phyloP scores from a whole-genome alignment of 495 filamentous ascomycete genomes.

The Aspergillus funiculosus region DNA sequence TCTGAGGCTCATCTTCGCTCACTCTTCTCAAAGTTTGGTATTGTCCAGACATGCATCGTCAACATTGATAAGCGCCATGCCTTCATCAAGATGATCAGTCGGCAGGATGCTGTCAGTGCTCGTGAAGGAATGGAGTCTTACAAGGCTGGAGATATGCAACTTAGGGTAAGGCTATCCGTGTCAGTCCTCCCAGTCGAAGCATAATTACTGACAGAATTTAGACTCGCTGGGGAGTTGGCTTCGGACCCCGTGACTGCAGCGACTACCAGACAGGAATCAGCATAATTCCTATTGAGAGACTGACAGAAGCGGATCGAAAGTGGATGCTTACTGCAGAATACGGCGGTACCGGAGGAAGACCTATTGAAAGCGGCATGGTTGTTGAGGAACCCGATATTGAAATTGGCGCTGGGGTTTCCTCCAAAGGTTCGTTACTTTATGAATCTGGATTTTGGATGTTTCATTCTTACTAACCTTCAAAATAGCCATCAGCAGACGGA shows the following conservation, averaged over 20 bases:
- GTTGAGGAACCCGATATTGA: constrained; percentile 98
- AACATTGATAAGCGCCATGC: constrained; percentile 96
- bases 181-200: neutral
- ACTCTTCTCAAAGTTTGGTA: constrained; percentile 72
- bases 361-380: constrained; percentile 75
- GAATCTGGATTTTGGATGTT: neutral
- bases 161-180: constrained; percentile 57
- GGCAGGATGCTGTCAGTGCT: constrained; percentile 74
- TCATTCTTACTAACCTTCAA: neutral
- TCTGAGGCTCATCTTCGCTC: constrained; percentile 73
- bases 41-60: constrained; percentile 95
- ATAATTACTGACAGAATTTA: constrained; percentile 34
- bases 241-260: constrained; percentile 93
- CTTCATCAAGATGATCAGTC: constrained; percentile 96
- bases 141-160: constrained; percentile 63
- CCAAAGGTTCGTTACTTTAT: constrained; percentile 54
- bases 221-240: constrained; percentile 97
- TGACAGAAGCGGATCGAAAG: constrained; percentile 93
- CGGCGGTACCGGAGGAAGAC: constrained; percentile 80
- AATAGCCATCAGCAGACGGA: constrained; percentile 75
- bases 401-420: constrained; percentile 93
- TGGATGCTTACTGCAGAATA: constrained; percentile 96
- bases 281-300: constrained; percentile 81
- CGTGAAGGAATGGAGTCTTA: constrained; percentile 87
- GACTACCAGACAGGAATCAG: constrained; percentile 92